Percentiles rank a stretch among this genome's conserved stretches.
Conservation (phyloP, 129 eudicot species). For the Arctium lappa region DNA sequence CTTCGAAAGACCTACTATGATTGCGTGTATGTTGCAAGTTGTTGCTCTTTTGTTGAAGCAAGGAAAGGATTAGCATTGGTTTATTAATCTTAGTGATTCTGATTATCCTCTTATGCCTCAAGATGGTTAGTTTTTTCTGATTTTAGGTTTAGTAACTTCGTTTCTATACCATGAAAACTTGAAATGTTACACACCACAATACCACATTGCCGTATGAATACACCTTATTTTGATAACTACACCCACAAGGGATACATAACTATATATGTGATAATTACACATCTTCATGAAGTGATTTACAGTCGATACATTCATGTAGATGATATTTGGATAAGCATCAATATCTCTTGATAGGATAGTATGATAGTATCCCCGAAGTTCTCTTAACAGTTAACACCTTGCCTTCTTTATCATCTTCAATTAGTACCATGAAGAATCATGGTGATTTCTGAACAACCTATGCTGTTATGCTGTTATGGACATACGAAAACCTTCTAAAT, state of each 20-base stretch:
- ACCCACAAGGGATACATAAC: too few species aligned
- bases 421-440: too few species aligned
- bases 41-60: conserved; percentile 63
- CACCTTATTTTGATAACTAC: too few species aligned
- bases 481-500: too few species aligned
- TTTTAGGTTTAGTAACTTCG: neutral
- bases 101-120: conserved; percentile 91
- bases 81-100: conserved; percentile 66
- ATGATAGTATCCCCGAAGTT: neutral
- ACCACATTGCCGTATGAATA: neutral
- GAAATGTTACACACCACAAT: neutral
- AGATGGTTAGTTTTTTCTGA: conserved; percentile 53
- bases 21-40: conserved; percentile 64
- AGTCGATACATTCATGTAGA: neutral
- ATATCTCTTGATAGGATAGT: neutral
- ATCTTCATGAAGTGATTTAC: neutral
- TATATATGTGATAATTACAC: neutral
- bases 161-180: neutral
- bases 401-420: too few species aligned
- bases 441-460: too few species aligned
- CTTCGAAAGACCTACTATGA: conserved; percentile 61
- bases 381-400: too few species aligned
- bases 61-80: conserved; percentile 75
- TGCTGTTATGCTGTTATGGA: too few species aligned
- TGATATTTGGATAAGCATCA: neutral